Evolutionary conservation across 306 rosid genomes (phyloP), one percentile per base, ranked within the genome.

Genomic region (Crotalaria pallida): DNA sequence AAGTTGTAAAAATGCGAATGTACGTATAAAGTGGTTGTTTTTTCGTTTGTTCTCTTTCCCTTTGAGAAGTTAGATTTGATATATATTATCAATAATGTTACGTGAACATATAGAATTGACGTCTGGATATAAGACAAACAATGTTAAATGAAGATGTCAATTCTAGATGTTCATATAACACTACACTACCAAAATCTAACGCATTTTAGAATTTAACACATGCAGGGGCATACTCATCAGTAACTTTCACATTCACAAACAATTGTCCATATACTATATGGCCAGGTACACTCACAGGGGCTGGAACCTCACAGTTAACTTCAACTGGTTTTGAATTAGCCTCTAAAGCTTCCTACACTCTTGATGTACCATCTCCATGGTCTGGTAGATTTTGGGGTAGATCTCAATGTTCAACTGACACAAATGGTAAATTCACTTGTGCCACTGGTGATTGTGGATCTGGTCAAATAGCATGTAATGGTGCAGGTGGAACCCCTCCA

Each of bases 381-480:
- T 73, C 82, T 0, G 85, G 85, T n/a, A 43, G 82, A 36, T 55
- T 81, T 10, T 81, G 85, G 85, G 85, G 66, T 0, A 57, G 82
- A 44, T 2, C 79, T 9, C 56, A 41, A 38, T 81, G 85, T 36
- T 67, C 66, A 9, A 63, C 44, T 1, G 82, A 73, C 70, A 2
- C 36, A 10, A 1, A 31, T 0, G 80, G 82, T 3, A 77, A 56
- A 24, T 77, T 81, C 3, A 11, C 6, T 4, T 77, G 82, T 44
- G 77, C 48, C 3, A 77, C 59, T 7, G 85, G 66, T 11, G 80
- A 77, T 6, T 77, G 82, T 81, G 82, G 67, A 47, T 73, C 85
- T 2, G 71, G 66, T 13, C 48, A 56, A 10, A 36, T 81, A n/a
- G 0, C 65, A 41, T 81, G 85, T 49, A 77, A 72, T 8, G 79